These are phyloP conservation scores for Malassezia yamatoensis DNA, from an alignment of 1,284 basidiomycete species.

Conservation along the genomic window DNA sequence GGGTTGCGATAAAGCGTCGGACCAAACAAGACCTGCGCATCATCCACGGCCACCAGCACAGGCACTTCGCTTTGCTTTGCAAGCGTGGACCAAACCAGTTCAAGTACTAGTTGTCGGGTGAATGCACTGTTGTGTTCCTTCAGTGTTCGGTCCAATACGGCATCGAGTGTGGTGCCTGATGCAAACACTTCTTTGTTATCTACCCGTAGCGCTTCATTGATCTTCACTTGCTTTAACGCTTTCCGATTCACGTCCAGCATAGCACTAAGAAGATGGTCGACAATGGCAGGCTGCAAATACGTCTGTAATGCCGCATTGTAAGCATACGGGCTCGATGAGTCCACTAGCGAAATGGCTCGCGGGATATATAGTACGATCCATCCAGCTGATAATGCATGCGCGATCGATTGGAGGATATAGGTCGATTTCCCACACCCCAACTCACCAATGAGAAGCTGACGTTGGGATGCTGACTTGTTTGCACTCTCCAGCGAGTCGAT, in stretches of 20 bases:
- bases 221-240: conserved; percentile 19
- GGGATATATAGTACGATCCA: conserved; percentile 89
- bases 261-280: conserved; percentile 44
- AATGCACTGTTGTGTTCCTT: conserved; percentile 3
- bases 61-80: conserved; percentile 60
- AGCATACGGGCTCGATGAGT: conserved; percentile 64
- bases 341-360: conserved; percentile 64
- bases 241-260: conserved; percentile 47
- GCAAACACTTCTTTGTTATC: conserved; percentile 18
- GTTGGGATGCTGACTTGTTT: conserved; percentile 14
- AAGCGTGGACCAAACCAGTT: conserved; percentile 59
- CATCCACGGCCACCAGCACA: conserved; percentile 74
- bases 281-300: conserved; percentile 63
- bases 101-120: conserved; percentile 56
- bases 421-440: conserved; percentile 74
- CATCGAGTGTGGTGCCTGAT: conserved; percentile 22
- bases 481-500: conserved; percentile 24
- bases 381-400: conserved; percentile 60
- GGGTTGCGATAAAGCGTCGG: conserved; percentile 67
- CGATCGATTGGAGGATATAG: conserved; percentile 67
- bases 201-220: conserved; percentile 13
- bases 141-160: conserved; percentile 13
- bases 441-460: conserved; percentile 51
- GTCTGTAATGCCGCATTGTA: conserved; percentile 67
- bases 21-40: conserved; percentile 70